Evolutionary conservation across 2,329 filamentous ascomycete genomes (phyloP).

Genomic region (Cercospora sojina): DNA sequence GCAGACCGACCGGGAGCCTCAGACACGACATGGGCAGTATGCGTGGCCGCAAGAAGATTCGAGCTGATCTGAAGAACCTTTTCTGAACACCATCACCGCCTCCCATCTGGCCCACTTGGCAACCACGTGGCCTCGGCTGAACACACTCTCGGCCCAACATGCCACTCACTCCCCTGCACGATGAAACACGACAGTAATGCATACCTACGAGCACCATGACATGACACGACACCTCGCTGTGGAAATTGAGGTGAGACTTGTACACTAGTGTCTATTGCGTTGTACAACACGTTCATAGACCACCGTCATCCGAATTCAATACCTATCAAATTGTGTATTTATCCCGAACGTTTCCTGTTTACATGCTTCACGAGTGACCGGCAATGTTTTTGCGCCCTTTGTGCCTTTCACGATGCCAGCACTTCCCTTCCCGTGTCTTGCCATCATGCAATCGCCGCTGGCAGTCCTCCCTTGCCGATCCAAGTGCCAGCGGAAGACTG

Average conservation of each 20-base stretch:
- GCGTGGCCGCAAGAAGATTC: constrained; percentile 23
- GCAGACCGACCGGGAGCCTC: constrained; percentile 20
- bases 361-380: not conserved
- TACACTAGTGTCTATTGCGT: constrained; percentile 2
- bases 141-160: not conserved
- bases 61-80: constrained; percentile 11
- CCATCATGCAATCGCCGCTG: not conserved
- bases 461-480: not conserved
- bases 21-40: constrained; percentile 26
- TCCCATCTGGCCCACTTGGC: not conserved
- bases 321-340: not conserved
- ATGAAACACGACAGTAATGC: not conserved
- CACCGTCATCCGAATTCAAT: not conserved
- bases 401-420: not conserved
- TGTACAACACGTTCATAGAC: not conserved
- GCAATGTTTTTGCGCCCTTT: not conserved
- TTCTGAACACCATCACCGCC: not conserved
- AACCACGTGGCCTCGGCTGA: not conserved
- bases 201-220: constrained; percentile 3
- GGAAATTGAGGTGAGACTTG: not conserved
- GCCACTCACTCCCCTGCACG: not conserved
- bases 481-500: not conserved
- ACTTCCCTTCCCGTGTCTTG: not conserved
- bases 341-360: not conserved
- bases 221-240: not conserved